Evolutionary conservation across 768 basidiomycete species (phyloP), one percentile per base, ranked within the genome.

Genomic region (Leccinum sublutescens): DNA sequence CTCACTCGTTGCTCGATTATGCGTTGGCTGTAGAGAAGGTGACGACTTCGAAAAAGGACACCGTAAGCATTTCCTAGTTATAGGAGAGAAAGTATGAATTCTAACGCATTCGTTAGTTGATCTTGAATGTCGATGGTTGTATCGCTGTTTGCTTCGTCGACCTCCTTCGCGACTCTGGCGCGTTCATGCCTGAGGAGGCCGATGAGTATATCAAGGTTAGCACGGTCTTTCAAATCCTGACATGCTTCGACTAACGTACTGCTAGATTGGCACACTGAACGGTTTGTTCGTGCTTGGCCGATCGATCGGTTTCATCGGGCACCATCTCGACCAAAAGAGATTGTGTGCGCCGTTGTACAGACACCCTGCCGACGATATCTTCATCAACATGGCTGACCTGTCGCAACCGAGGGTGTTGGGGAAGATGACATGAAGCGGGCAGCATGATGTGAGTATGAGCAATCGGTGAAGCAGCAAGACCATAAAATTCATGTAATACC

Each of bases 1-100:
- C 87, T 69, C 94, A 95, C 79, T 86, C 85, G 64, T 80, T 96
- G 64, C 85, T 96, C 67, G 95, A 96, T 77, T 96, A 95, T 67
- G 96, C 95, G 14, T 85, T 98, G 60, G 94, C 93, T 47, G 95
- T 97, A 62, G 96, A 99, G 84, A 94, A 91, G 77, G 95, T 98
- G 60, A 98, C 96, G 43, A 95, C 94, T 48, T 79, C 93, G 56
- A 99, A 99, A 88, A 97, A 98, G 82, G 95, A 96, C 74, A 96
- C 94, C 49, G 87, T 89, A 63, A 63, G 72, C 56, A 1, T 25
- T 47, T 17, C 19, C 49, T 8, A 2, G 7, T 45, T 12, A n/a
- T 21, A 36, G 5, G 3, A 23, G 61, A 34, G 49, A 57, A 59
- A 17, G 3, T 4, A 47, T 15, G 5, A 29, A 50, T 55, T 11